phyloP scores from a whole-genome alignment of 2,329 filamentous ascomycete genomes.

The Xylaria sp. region DNA sequence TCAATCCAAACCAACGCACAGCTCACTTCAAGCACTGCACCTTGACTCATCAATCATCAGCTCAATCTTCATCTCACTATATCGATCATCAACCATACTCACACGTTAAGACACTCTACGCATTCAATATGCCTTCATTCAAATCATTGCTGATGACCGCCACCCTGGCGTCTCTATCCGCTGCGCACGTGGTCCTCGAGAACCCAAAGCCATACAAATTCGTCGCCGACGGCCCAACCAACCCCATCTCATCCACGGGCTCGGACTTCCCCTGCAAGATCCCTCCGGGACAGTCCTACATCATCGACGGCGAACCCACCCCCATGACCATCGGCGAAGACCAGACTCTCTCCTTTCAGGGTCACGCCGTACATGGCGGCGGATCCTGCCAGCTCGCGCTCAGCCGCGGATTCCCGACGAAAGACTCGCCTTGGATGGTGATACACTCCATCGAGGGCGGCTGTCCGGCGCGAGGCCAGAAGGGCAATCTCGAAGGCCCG shows the following conservation, averaged over 20 bases:
- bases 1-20: neutral
- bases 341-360: conserved; percentile 33
- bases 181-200: conserved; percentile 71
- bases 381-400: conserved; percentile 80
- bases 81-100: neutral
- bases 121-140: conserved; percentile 29
- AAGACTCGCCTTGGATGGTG: conserved; percentile 72
- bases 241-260: conserved; percentile 67
- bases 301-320: conserved; percentile 58
- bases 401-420: conserved; percentile 69
- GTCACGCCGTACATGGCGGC: conserved; percentile 64
- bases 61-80: neutral
- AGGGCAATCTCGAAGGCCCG: conserved; percentile 60
- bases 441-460: conserved; percentile 77
- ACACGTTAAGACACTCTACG: neutral
- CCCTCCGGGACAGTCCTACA: conserved; percentile 52
- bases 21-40: neutral
- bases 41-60: neutral
- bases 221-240: conserved; percentile 57
- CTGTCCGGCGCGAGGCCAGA: conserved; percentile 66
- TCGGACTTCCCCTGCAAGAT: conserved; percentile 77
- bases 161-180: conserved; percentile 25
- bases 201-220: conserved; percentile 65
- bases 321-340: conserved; percentile 65
- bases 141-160: conserved; percentile 30